Evolutionary conservation across 495 filamentous ascomycete species (phyloP), one percentile per base, ranked within the genome.

Genomic region (Bathelium albidoporum): DNA sequence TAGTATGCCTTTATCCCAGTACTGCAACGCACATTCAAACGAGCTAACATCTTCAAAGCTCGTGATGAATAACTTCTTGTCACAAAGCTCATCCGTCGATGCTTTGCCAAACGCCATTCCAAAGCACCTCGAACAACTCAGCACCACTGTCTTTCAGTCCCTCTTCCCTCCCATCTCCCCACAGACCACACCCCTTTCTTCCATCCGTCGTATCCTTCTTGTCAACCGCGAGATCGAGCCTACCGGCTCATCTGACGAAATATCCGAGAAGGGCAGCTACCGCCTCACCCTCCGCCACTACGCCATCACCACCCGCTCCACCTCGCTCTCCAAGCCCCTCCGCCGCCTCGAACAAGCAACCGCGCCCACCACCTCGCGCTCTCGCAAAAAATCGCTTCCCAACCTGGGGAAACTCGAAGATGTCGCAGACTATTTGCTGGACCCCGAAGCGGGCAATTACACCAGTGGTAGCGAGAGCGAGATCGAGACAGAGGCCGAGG

Each of bases 11-110:
- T 16, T 55, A 5, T 24, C 29, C 12, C 7, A n/a, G 7, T 24
- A 26, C 10, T 55, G 5, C 11, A 28, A 55, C 18, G 20, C 53
- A 29, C 45, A 58, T n/a, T n/a, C 49, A 32, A 34, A 34, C 53
- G 69, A 62, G 44, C 53, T 62, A 41, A 62, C 36, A 32, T 68
- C 64, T 32, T 41, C 67, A n/a, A 59, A 87, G 83, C 82, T 98
- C 20, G 95, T 98, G 62, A 97, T 98, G 94, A 99, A 99, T 77
- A 96, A 96, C 72, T 96, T 99, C 75, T 83, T 81, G 36, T 87
- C 83, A 1, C 81, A 89, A 31, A 55, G 2, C 49, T 73, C 80
- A 61, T 75, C 82, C 11, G 73, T 77, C 39, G 73, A 78, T 59
- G 85, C 82, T 26, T 75, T 82, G 28, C 75, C 76, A 32, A 58